Conservation (phyloP, 2,329 filamentous ascomycete genomes). For the Neocatenulostroma microsporum region DNA sequence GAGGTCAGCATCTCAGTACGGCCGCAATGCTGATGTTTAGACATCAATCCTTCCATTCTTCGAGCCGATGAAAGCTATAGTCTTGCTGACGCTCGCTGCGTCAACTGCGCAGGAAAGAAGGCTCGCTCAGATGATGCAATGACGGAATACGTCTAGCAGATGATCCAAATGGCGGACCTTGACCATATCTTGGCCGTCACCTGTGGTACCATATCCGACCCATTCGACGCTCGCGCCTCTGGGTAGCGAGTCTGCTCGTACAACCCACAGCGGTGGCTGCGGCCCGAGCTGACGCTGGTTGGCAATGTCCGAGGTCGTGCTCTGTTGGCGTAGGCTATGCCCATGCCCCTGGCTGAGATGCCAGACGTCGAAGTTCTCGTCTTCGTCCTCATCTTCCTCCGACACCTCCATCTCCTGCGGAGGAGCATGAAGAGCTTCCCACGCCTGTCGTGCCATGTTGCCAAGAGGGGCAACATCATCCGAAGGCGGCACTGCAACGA, state of each 20-base stretch:
- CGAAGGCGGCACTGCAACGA: slow-evolving; percentile 46
- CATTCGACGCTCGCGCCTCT: slow-evolving; percentile 72
- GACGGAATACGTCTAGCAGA: slow-evolving; percentile 13
- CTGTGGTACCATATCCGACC: slow-evolving; percentile 31
- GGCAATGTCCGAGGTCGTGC: slow-evolving; percentile 18
- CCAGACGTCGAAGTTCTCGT: slow-evolving; percentile 57
- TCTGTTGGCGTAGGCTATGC: too few species aligned
- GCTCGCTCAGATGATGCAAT: slow-evolving; percentile 10
- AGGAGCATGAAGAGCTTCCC: slow-evolving; percentile 32
- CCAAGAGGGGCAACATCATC: slow-evolving; percentile 29
- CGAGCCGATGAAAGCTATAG: too few species aligned
- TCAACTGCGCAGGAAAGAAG: too few species aligned
- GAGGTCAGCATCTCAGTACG: too few species aligned
- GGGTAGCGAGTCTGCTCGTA: slow-evolving; percentile 70
- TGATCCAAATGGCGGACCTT: slow-evolving; percentile 14
- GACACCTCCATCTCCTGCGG: slow-evolving; percentile 15
- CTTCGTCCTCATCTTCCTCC: slow-evolving; percentile 45
- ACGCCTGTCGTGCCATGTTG: slow-evolving; percentile 29
- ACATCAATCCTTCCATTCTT: too few species aligned
- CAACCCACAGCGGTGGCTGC: slow-evolving; percentile 66
- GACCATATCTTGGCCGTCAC: background rate
- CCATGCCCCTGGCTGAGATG: slow-evolving; percentile 47
- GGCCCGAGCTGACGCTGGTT: too few species aligned
- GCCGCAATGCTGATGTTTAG: too few species aligned
- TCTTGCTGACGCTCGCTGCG: too few species aligned